These are phyloP conservation scores for Lophiostoma macrostomum DNA, from an alignment of 495 filamentous ascomycete species.

Conservation along the genomic window DNA sequence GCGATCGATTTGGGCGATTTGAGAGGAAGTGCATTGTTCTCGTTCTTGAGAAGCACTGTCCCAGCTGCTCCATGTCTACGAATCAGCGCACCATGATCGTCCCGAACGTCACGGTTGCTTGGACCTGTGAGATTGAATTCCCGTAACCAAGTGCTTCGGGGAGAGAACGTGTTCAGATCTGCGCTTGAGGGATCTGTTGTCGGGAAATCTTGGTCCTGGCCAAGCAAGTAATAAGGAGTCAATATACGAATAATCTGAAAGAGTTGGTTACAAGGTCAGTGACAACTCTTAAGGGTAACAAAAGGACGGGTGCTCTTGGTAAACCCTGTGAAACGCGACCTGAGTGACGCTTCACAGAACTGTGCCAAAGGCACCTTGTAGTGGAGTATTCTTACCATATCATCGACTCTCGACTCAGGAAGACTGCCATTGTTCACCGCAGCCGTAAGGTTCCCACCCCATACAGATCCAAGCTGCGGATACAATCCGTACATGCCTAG, in stretches of 20 bases:
- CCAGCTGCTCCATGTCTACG: constrained; percentile 55
- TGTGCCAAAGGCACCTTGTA: too few species aligned
- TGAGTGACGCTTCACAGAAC: too few species aligned
- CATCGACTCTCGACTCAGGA: constrained; percentile 31
- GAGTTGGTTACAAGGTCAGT: too few species aligned
- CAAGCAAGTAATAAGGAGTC: constrained; percentile 38
- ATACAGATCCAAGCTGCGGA: constrained; percentile 21
- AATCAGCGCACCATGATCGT: constrained; percentile 49
- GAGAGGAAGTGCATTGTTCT: constrained; percentile 54
- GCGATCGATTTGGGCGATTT: constrained; percentile 50
- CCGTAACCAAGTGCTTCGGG: constrained; percentile 1
- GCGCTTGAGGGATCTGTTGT: constrained; percentile 22
- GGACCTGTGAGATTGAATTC: constrained; percentile 14
- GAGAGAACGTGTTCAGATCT: constrained; percentile 17
- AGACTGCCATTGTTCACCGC: constrained; percentile 36
- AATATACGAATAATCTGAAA: constrained; percentile 37
- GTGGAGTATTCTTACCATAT: too few species aligned
- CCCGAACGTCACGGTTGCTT: constrained; percentile 48
- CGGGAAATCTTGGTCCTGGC: constrained; percentile 32
- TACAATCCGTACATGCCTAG: constrained; percentile 18
- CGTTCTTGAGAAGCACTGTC: constrained; percentile 63
- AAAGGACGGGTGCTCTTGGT: too few species aligned
- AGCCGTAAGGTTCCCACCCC: constrained; percentile 34
- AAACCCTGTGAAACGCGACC: too few species aligned
- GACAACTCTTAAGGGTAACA: too few species aligned